Base-by-base conservation (phyloP, 2,329 filamentous ascomycete genomes). In the Aspergillus fumigatiaffinis region DNA sequence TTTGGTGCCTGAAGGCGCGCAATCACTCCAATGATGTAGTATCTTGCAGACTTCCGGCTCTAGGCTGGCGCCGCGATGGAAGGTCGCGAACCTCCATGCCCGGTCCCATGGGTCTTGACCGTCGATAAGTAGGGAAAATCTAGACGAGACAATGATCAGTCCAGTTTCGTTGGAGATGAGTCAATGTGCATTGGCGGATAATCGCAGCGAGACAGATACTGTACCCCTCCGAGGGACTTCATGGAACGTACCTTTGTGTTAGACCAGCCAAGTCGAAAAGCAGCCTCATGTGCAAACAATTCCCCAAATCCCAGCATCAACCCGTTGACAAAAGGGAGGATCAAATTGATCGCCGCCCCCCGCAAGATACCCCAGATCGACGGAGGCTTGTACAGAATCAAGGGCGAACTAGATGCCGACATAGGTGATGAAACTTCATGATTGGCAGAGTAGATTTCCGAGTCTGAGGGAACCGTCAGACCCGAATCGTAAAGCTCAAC, bases 251-350 rank as follows among this genome's bases (percentile, higher is more conserved):
- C 94, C 86, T 94, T 96, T 59, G 94, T 97, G 54, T 88, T 88
- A 62, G 89, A 87, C 94, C 94, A 99, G 59, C 94, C 94, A 66
- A 97, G 79, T 68, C 93, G 82, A 71, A 93, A 99, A 1, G 94
- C 94, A 52, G 91, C 88, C 79, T 99, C 94, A 71, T 99, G 94
- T 54, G 94, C 94, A 75, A 99, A 93, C 52, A 99, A 78, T 78
- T 99, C 94, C 65, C 94, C 94, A 70, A 99, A 97, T 2, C 94
- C 94, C 69, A 99, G 78, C 94, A 99, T 99, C 81, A 99, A 84
- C 50, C 94, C 94, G 77, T 99, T 99, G 70, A 99, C 86, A 69
- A 99, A 99, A 0, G 94, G 94, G 21, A 99, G 78, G 1, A 99
- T 69, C n/a, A 99, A 80, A 73, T 99, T 99, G 77, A 99, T 99